Percentiles rank a stretch among this genome's conserved stretches.
These are phyloP conservation scores for Penicillium alfredii DNA, from an alignment of 495 filamentous ascomycete species.

Conservation along the genomic window DNA sequence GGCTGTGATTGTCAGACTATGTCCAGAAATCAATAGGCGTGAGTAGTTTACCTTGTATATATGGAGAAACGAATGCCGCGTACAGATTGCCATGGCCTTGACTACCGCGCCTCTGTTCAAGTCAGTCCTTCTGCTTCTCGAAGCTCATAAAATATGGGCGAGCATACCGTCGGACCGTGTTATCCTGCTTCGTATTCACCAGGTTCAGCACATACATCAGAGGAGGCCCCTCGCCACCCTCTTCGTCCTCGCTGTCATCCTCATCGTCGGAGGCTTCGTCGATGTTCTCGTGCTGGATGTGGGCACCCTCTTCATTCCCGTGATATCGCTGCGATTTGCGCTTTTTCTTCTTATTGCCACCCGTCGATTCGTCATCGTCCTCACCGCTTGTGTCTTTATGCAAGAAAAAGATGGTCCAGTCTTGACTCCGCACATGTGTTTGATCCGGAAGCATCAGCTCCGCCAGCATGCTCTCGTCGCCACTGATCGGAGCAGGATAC, in stretches of 20 bases:
- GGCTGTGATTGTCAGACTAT: slow-evolving; percentile 51
- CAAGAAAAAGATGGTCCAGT: slow-evolving; percentile 99
- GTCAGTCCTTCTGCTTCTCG: neutral
- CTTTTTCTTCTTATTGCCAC: slow-evolving; percentile 50
- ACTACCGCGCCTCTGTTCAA: slow-evolving; percentile 78
- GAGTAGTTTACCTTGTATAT: slow-evolving; percentile 75
- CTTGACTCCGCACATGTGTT: slow-evolving; percentile 87
- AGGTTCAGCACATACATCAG: slow-evolving; percentile 96
- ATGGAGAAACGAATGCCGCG: slow-evolving; percentile 94
- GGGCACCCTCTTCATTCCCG: slow-evolving; percentile 49
- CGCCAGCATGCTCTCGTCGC: slow-evolving; percentile 96
- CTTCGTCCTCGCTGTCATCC: slow-evolving; percentile 51
- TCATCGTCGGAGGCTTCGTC: slow-evolving; percentile 41
- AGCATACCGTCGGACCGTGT: slow-evolving; percentile 68
- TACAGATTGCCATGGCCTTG: slow-evolving; percentile 99
- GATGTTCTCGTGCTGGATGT: slow-evolving; percentile 38
- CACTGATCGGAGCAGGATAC: slow-evolving; percentile 87
- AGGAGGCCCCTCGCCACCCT: slow-evolving; percentile 70
- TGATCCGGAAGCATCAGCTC: slow-evolving; percentile 99
- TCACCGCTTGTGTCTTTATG: slow-evolving; percentile 86
- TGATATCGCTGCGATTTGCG: slow-evolving; percentile 28
- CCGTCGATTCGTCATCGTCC: slow-evolving; percentile 60
- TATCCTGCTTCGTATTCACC: slow-evolving; percentile 96
- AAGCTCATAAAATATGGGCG: neutral
- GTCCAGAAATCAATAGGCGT: no score